Evolutionary conservation across 306 rosid genomes (phyloP).

Genomic region (Gastrolobium bilobum): DNA sequence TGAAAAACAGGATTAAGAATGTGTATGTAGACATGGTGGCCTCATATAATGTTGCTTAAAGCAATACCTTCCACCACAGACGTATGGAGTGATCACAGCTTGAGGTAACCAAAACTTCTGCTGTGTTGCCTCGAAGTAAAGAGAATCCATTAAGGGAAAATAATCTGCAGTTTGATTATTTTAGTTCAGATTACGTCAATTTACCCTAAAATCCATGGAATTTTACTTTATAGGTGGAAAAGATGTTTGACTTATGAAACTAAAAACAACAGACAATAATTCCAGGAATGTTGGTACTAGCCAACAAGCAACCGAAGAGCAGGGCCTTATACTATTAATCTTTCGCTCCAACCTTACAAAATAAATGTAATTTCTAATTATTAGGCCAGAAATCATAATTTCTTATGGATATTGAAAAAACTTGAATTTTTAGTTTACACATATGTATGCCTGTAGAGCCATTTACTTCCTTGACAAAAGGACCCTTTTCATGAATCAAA

Average conservation of each 20-base stretch:
- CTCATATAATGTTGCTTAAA: constrained; percentile 25
- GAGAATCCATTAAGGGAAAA: constrained; percentile 70
- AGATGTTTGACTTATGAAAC: constrained; percentile 17
- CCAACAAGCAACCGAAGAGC: constrained; percentile 7
- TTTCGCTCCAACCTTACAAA: not conserved
- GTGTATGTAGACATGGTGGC: constrained; percentile 5
- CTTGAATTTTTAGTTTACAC: not conserved
- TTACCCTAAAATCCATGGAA: constrained; percentile 11
- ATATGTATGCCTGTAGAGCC: not conserved
- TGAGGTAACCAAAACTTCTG: constrained; percentile 76
- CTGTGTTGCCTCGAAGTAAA: constrained; percentile 53
- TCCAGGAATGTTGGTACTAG: constrained; percentile 11
- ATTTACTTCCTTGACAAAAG: constrained; percentile 14
- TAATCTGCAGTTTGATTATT: constrained; percentile 65
- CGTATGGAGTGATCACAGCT: constrained; percentile 86
- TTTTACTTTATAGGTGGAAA: constrained; percentile 15
- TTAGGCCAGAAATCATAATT: constrained; percentile 9
- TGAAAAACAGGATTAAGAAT: constrained; percentile 2
- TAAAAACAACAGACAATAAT: constrained; percentile 5
- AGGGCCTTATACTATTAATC: constrained; percentile 14
- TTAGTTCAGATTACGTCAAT: constrained; percentile 40
- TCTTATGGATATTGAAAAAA: not conserved
- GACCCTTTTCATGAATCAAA: not conserved
- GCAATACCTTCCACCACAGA: constrained; percentile 86
- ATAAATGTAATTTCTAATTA: not conserved